Evolutionary conservation across 352 stramenopile genomes (phyloP).

Genomic region (Pythium chondricola): DNA sequence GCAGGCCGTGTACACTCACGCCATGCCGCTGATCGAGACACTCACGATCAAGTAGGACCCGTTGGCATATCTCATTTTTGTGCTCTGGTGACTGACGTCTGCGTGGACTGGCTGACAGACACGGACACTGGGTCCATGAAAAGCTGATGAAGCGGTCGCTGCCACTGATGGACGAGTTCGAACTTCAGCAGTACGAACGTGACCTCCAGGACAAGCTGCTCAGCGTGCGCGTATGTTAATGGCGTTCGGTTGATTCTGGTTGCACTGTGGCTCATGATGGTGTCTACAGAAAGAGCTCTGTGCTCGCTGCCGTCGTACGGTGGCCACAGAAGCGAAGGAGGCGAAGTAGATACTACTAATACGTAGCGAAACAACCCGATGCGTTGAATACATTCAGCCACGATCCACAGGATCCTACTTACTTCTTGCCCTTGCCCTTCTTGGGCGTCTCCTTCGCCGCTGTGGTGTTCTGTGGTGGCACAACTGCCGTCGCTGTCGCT

Average conservation of each 20-base stretch:
- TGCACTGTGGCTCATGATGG: too few relatives aligned
- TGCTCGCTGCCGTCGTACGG: too few relatives aligned
- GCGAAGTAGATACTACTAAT: too few relatives aligned
- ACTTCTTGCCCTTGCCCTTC: slow-evolving; percentile 14
- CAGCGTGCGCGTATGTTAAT: slow-evolving; percentile 34
- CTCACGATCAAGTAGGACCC: slow-evolving; percentile 47
- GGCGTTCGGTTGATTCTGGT: too few relatives aligned
- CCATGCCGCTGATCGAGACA: slow-evolving; percentile 45
- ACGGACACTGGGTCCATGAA: slow-evolving; percentile 64
- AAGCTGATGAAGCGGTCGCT: slow-evolving; percentile 48
- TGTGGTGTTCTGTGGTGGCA: neutral
- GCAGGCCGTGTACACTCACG: slow-evolving; percentile 32
- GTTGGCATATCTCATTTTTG: too few relatives aligned
- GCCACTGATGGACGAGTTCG: slow-evolving; percentile 32
- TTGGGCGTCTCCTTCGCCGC: neutral
- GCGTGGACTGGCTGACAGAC: too few relatives aligned
- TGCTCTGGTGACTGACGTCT: too few relatives aligned
- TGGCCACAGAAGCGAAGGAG: too few relatives aligned
- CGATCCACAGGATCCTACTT: neutral
- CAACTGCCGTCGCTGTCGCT: neutral
- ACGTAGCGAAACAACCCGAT: too few relatives aligned
- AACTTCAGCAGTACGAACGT: slow-evolving; percentile 39
- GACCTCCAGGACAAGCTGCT: slow-evolving; percentile 48
- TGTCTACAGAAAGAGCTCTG: too few relatives aligned
- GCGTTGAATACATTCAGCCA: neutral